Evolutionary conservation across 768 basidiomycete species (phyloP), one percentile per base, ranked within the genome.

Genomic region (Pulveroboletus ravenelii): DNA sequence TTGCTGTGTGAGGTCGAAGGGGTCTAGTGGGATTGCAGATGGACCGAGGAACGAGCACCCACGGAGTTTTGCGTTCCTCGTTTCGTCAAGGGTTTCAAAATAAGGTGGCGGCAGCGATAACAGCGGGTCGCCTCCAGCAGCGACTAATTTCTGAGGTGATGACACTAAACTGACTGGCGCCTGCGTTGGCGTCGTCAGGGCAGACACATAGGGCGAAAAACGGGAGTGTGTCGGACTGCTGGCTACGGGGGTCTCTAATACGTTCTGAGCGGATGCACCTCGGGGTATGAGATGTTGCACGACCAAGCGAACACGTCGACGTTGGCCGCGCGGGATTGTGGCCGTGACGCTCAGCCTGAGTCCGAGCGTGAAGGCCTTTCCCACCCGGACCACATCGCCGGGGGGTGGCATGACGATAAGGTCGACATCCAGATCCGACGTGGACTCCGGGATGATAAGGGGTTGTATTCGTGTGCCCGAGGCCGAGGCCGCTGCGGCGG

Each of bases 261-360:
- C 27, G 18, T 5, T 44, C 35, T 46, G 56, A 45, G 59, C 39
- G 10, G 57, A 46, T 18, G 56, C 53, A 10, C 65, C 72, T 14
- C 72, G 71, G 17, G 76, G 74, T 39, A 77, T 74, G 13, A 87
- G 67, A 57, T 87, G 85, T 58, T 92, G 89, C 7, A 89, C 74
- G 15, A 76, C 84, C 25, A 90, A 66, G 25, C 84, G 56, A 6
- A 71, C 61, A 20, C 82, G 75, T 41, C 71, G 70, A 23, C 64
- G 60, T 64, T 31, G 69, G 53, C 5, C 56, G 1, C 31, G 60
- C 4, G 74, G 73, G n/a, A 78, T 58, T 7, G 66, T 56, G 9
- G 77, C 75, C 4, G 80, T 74, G 25, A 85, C 61, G 20, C 76
- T 74, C 13, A 89, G 67, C 3, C 76, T 71, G 43, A 84, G 78